Conservation (phyloP, 1,284 basidiomycete species). For the Cryptococcus jaspeensis region DNA sequence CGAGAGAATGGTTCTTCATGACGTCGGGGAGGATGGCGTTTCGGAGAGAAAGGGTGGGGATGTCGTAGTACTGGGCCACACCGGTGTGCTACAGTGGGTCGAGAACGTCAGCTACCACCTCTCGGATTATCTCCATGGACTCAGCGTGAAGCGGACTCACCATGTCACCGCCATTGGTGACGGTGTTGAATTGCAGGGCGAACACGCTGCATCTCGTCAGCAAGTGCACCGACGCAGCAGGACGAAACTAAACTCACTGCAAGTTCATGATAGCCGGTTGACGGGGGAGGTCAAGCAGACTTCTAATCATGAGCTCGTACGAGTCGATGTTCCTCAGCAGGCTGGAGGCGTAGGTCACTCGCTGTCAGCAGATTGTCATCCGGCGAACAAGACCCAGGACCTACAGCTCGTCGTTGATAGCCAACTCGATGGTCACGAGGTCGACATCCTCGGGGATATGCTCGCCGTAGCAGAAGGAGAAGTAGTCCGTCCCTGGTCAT, state of each 20-base stretch:
- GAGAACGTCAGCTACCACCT: background rate
- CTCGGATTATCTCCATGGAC: background rate
- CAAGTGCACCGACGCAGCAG: background rate
- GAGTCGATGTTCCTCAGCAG: slow-evolving; percentile 25
- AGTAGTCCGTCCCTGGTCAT: slow-evolving; percentile 35
- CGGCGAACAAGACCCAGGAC: slow-evolving; percentile 5
- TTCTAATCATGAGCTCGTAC: slow-evolving; percentile 38
- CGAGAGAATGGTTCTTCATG: slow-evolving; percentile 20
- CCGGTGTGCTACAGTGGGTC: slow-evolving; percentile 27
- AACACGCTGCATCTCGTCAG: slow-evolving; percentile 28
- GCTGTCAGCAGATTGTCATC: background rate
- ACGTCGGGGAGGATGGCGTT: slow-evolving; percentile 32
- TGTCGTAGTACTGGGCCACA: slow-evolving; percentile 43
- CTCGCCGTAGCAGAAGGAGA: slow-evolving; percentile 32
- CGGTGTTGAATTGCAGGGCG: slow-evolving; percentile 35
- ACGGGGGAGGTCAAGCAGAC: slow-evolving; percentile 35
- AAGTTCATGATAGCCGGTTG: slow-evolving; percentile 41
- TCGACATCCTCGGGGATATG: slow-evolving; percentile 40
- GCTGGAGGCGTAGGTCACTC: slow-evolving; percentile 3
- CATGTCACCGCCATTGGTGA: slow-evolving; percentile 39
- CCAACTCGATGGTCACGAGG: slow-evolving; percentile 37
- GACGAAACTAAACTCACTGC: slow-evolving; percentile 20
- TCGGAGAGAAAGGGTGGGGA: slow-evolving; percentile 38
- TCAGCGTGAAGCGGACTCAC: slow-evolving; percentile 14
- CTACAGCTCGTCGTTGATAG: slow-evolving; percentile 43